phyloP scores from a whole-genome alignment of 768 basidiomycete genomes.

The Austroboletus eburneus region DNA sequence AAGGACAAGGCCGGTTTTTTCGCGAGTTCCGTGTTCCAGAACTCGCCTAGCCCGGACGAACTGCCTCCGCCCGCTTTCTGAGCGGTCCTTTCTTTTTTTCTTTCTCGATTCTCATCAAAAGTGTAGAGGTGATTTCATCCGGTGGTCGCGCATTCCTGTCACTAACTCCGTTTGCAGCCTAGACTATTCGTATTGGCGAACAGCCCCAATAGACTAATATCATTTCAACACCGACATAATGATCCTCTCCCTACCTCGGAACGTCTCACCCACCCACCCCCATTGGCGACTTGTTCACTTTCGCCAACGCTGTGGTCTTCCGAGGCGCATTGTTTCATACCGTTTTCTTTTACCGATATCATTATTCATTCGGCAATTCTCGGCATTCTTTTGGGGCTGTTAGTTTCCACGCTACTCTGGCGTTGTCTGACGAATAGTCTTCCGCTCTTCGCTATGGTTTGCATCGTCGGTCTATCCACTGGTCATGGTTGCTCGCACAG shows the following conservation, averaged over 20 bases:
- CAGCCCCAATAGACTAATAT: constrained; percentile 37
- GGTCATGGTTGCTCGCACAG: constrained; percentile 39
- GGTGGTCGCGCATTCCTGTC: not conserved
- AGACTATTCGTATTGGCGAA: constrained; percentile 37
- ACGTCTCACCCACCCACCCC: constrained; percentile 18
- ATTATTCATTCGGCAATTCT: constrained; percentile 41
- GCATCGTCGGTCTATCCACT: constrained; percentile 26
- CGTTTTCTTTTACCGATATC: constrained; percentile 34
- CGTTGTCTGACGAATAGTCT: constrained; percentile 26
- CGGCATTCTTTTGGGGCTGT: constrained; percentile 33
- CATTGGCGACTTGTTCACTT: constrained; percentile 3
- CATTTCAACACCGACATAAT: constrained; percentile 29
- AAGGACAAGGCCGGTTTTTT: constrained; percentile 51
- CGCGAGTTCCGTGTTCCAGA: constrained; percentile 82
- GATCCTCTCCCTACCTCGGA: constrained; percentile 24
- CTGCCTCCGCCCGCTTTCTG: constrained; percentile 63
- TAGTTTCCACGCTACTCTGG: constrained; percentile 25
- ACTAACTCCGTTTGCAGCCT: constrained; percentile 20
- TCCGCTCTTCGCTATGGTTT: constrained; percentile 27
- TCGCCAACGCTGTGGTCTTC: constrained; percentile 14
- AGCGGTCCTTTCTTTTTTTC: constrained; percentile 37
- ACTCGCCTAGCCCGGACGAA: constrained; percentile 81
- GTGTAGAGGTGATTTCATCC: constrained; percentile 37
- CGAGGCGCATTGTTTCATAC: constrained; percentile 24
- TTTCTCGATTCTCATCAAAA: constrained; percentile 21